Evolutionary conservation across 148 eudicot genomes (phyloP).

Genomic region (Salicornia ramosissima): DNA sequence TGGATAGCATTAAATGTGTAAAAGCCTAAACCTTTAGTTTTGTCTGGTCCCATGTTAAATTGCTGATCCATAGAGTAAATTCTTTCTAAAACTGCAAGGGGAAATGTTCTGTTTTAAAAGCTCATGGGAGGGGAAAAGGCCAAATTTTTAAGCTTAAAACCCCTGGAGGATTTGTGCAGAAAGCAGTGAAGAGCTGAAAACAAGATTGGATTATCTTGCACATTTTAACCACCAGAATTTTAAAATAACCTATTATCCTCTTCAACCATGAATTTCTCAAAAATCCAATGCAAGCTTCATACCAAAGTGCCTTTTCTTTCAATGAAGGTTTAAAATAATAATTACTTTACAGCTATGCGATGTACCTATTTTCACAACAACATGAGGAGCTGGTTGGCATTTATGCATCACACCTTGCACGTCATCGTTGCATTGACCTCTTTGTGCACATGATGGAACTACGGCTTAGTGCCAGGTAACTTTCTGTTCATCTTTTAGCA

Average conservation of each 20-base stretch:
- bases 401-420: slow-evolving; percentile 92
- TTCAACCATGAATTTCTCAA: neutral
- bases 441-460: slow-evolving; percentile 99
- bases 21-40: too few species aligned
- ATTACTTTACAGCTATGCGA: slow-evolving; percentile 55
- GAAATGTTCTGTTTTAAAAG: neutral
- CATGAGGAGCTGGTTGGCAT: slow-evolving; percentile 90
- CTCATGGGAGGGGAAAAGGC: neutral
- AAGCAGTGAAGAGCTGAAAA: neutral
- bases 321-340: neutral
- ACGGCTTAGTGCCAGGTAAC: slow-evolving; percentile 78
- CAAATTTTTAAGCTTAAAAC: neutral
- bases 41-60: too few species aligned
- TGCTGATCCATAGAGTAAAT: neutral
- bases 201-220: neutral
- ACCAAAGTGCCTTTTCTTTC: neutral
- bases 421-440: slow-evolving; percentile 87
- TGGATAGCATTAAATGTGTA: too few species aligned
- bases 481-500: neutral
- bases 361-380: slow-evolving; percentile 83
- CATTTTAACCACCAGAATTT: neutral
- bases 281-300: neutral
- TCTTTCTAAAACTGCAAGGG: neutral
- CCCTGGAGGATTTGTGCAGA: neutral
- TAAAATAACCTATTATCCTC: neutral